phyloP scores from a whole-genome alignment of 23 red algal genomes.

The Gracilaria caudata region DNA sequence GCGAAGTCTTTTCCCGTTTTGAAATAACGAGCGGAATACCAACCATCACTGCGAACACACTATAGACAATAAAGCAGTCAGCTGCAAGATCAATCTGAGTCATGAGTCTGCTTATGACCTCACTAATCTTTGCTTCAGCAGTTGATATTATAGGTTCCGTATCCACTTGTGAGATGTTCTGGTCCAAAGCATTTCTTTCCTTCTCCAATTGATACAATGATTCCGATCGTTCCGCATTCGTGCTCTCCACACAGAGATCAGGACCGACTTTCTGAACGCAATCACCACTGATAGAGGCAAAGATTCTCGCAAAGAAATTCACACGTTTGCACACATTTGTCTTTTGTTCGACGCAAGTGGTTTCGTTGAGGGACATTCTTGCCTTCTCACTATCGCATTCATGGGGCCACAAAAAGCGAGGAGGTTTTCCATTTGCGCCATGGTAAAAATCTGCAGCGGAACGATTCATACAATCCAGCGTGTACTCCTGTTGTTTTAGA shows the following conservation, averaged over 20 bases:
- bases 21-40: slow-evolving; percentile 58
- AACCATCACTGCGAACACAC: slow-evolving; percentile 31
- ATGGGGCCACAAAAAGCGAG: slow-evolving; percentile 59
- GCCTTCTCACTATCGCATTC: slow-evolving; percentile 58
- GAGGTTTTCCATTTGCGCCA: slow-evolving; percentile 3
- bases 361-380: slow-evolving; percentile 20
- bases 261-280: slow-evolving; percentile 37
- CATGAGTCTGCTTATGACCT: slow-evolving; percentile 8
- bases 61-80: slow-evolving; percentile 60
- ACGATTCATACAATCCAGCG: slow-evolving; percentile 54
- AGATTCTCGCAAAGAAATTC: slow-evolving; percentile 30
- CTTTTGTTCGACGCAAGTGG: slow-evolving; percentile 48
- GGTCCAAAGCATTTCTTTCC: slow-evolving; percentile 4
- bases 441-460: slow-evolving; percentile 59
- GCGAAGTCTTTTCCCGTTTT: slow-evolving; percentile 46
- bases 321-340: slow-evolving; percentile 42
- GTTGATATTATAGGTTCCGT: slow-evolving; percentile 53
- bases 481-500: slow-evolving; percentile 35
- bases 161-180: background rate
- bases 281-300: slow-evolving; percentile 26
- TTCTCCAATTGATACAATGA: slow-evolving; percentile 44
- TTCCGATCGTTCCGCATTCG: slow-evolving; percentile 34
- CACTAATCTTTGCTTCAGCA: slow-evolving; percentile 14
- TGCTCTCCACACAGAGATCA: slow-evolving; percentile 34
- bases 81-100: slow-evolving; percentile 50